Evolutionary conservation across 257 asterid species (phyloP).

Genomic region (Gentiana macrophylla): DNA sequence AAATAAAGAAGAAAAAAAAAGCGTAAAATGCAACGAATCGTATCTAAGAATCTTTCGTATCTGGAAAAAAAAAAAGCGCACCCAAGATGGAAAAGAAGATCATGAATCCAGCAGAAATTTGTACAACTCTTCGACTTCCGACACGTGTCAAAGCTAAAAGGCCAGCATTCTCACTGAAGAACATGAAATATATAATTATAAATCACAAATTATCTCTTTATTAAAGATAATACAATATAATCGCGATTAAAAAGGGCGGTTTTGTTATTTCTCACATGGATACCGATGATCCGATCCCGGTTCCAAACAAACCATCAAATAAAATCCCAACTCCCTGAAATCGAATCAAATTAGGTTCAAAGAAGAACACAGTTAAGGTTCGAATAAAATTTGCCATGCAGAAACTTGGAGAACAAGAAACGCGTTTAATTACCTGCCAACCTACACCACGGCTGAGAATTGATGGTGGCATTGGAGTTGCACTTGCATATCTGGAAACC

Average conservation of each 20-base stretch:
- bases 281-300: conserved; percentile 81
- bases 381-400: no score
- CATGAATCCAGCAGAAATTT: conserved; percentile 95
- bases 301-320: conserved; percentile 70
- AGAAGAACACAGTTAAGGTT: no score
- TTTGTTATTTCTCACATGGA: conserved; percentile 53
- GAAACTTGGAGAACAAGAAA: no score
- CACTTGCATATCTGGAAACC: conserved; percentile 31
- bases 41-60: background rate
- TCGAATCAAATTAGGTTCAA: background rate
- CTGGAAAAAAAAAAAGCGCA: conserved; percentile 10
- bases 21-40: background rate
- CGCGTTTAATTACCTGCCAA: conserved; percentile 61
- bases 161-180: conserved; percentile 77
- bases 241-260: background rate
- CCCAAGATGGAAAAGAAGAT: conserved; percentile 90
- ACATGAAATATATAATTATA: background rate
- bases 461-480: conserved; percentile 25
- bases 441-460: conserved; percentile 69
- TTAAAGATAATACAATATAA: no score
- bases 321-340: conserved; percentile 75
- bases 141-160: conserved; percentile 85
- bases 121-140: conserved; percentile 93
- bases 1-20: background rate
- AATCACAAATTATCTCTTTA: no score